These are phyloP conservation scores for Nannizziopsis arthrosporioides DNA, from an alignment of 2,329 filamentous ascomycete species.

Conservation along the genomic window DNA sequence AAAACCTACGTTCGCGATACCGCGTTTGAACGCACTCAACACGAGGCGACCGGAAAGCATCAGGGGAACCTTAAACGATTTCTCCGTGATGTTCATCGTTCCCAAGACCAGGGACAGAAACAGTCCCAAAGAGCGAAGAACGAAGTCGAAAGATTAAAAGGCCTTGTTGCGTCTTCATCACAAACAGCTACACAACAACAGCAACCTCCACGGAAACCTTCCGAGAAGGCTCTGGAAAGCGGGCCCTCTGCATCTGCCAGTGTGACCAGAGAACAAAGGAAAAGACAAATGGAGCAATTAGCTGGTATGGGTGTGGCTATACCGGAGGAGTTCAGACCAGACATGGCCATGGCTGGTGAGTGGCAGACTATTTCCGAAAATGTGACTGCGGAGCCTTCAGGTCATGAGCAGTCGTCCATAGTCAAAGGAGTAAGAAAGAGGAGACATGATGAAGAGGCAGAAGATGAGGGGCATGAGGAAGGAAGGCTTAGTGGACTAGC, in stretches of 20 bases:
- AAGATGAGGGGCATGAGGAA: slow-evolving; percentile 32
- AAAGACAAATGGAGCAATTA: slow-evolving; percentile 75
- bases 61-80: slow-evolving; percentile 80
- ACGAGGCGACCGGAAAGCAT: slow-evolving; percentile 76
- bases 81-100: slow-evolving; percentile 75
- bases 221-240: slow-evolving; percentile 19
- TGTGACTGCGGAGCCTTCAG: slow-evolving; percentile 22
- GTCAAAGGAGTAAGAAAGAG: slow-evolving; percentile 36
- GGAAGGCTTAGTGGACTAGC: slow-evolving; percentile 23
- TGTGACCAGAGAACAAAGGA: slow-evolving; percentile 55
- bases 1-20: slow-evolving; percentile 82
- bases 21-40: slow-evolving; percentile 74
- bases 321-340: slow-evolving; percentile 62
- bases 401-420: slow-evolving; percentile 34
- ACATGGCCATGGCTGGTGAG: slow-evolving; percentile 79
- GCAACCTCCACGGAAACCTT: slow-evolving; percentile 22
- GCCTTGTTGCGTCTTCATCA: slow-evolving; percentile 47
- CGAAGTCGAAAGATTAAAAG: slow-evolving; percentile 77
- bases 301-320: slow-evolving; percentile 77
- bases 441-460: slow-evolving; percentile 34
- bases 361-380: slow-evolving; percentile 60
- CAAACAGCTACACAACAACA: slow-evolving; percentile 11
- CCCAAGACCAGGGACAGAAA: slow-evolving; percentile 65
- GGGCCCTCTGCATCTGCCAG: slow-evolving; percentile 20
- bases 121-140: slow-evolving; percentile 72